Base-by-base conservation (phyloP, 2,329 filamentous ascomycete species). In the Penicillium sp. region DNA sequence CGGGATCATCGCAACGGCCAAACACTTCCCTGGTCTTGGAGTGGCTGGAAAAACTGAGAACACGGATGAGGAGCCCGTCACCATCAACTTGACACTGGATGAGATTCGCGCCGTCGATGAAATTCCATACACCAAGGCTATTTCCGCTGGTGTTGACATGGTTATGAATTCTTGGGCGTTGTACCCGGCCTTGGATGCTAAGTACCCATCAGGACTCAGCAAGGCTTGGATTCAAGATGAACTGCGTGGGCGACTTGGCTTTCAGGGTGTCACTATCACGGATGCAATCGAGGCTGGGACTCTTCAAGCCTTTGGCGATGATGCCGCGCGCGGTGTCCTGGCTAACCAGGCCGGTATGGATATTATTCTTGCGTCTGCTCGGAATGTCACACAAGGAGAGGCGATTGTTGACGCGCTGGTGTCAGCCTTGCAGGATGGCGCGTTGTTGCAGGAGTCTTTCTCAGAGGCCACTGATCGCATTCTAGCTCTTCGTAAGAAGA, bases 1-100 rank as follows among this genome's bases (percentile, higher is more conserved):
- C 0, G 65, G 68, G 1, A 55, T 73, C 19, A 50, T 73, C 45
- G 67, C 74, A 4, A 67, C 70, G 0, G 71, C 68, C 1, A 76
- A 76, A 57, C 73, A 76, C 47, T 76, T 74, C 50, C 74, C 73
- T 1, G 74, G 73, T 3, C 60, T 76, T 9, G 73, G 73, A 4
- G 65, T 65, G 13, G 73, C 72, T 2, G 28, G 55, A 1, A 58
- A 65, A 15, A 49, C 59, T 19, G 60, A 68, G 28, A 74, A 76
- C 38, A 76, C 74, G 0, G 73, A 76, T 47, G 53, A 65, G 13
- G 33, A 54, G 15, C 71, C 73, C 3, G 73, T 76, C 19, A 73
- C 67, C 0, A 65, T 76, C 19, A 57, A 72, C 54, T 37, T 68
- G 5, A 63, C 67, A 2, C 35, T 70, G 8, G 50, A 68, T 1